These are phyloP conservation scores for Bimuria novae-zelandiae DNA, from an alignment of 2,329 filamentous ascomycete genomes.

Conservation along the genomic window DNA sequence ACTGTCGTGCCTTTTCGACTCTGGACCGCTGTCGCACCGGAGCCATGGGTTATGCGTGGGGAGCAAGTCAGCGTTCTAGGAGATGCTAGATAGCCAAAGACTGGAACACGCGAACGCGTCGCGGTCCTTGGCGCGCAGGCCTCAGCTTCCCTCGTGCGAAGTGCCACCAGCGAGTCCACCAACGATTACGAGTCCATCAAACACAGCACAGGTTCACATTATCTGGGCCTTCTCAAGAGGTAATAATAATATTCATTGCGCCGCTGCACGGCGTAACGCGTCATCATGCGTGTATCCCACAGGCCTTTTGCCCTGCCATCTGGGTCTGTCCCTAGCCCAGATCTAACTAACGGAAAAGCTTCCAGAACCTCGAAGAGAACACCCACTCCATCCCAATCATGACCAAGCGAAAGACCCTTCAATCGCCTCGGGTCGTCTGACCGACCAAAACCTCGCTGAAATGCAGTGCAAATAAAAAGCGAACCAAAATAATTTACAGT, in stretches of 20 bases:
- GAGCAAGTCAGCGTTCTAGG: slow-evolving; percentile 17
- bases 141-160: not conserved
- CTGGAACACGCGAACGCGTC: slow-evolving; percentile 29
- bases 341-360: too few species aligned
- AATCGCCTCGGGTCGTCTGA: slow-evolving; percentile 24
- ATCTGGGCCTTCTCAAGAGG: too few species aligned
- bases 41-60: slow-evolving; percentile 42
- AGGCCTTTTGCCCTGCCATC: too few species aligned
- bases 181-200: too few species aligned
- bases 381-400: slow-evolving; percentile 26
- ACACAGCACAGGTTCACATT: not conserved
- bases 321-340: too few species aligned
- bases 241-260: not conserved
- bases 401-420: slow-evolving; percentile 37
- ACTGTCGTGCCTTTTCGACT: slow-evolving; percentile 53
- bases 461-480: slow-evolving; percentile 42
- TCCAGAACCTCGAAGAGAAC: not conserved
- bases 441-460: slow-evolving; percentile 39
- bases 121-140: slow-evolving; percentile 31
- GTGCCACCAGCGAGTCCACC: too few species aligned
- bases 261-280: too few species aligned
- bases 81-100: slow-evolving; percentile 29
- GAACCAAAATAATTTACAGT: slow-evolving; percentile 32
- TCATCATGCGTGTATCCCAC: too few species aligned
- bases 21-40: slow-evolving; percentile 48